A percentile compares a stretch with the other conserved stretches of the same genome.
phyloP scores from a whole-genome alignment of 768 basidiomycete species.

The Psilocybe tampanensis region DNA sequence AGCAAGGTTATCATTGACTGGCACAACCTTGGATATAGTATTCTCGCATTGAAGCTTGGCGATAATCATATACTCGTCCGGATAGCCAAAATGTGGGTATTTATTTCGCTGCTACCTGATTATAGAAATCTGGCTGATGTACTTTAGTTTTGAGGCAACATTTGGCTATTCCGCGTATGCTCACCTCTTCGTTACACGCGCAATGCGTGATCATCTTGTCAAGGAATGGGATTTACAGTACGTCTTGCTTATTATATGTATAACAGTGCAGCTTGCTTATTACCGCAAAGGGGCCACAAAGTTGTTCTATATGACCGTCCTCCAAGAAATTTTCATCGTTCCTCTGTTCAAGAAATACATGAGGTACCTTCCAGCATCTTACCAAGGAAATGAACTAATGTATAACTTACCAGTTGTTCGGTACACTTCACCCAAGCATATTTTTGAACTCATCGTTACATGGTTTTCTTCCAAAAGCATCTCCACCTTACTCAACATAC shows the following conservation, averaged over 20 bases:
- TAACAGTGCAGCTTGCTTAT: background rate
- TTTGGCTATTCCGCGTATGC: conserved; percentile 86
- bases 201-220: conserved; percentile 76
- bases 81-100: conserved; percentile 70
- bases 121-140: no score
- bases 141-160: conserved; percentile 77
- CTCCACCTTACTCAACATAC: conserved; percentile 59
- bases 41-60: conserved; percentile 85
- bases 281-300: conserved; percentile 64
- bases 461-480: conserved; percentile 54
- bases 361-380: conserved; percentile 49
- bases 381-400: background rate
- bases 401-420: conserved; percentile 45
- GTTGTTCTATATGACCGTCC: conserved; percentile 89
- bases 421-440: conserved; percentile 44
- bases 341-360: conserved; percentile 72
- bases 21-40: conserved; percentile 97
- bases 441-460: conserved; percentile 32
- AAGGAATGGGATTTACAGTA: conserved; percentile 79
- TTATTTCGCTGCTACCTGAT: background rate
- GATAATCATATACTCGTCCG: conserved; percentile 65
- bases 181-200: conserved; percentile 91
- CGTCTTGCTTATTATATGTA: background rate
- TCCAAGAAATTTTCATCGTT: conserved; percentile 78
- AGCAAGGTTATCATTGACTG: conserved; percentile 96